A percentile compares a stretch with the other conserved stretches of the same genome.
Evolutionary conservation across 495 filamentous ascomycete species (phyloP).

Genomic region (Talaromyces proteolyticus): DNA sequence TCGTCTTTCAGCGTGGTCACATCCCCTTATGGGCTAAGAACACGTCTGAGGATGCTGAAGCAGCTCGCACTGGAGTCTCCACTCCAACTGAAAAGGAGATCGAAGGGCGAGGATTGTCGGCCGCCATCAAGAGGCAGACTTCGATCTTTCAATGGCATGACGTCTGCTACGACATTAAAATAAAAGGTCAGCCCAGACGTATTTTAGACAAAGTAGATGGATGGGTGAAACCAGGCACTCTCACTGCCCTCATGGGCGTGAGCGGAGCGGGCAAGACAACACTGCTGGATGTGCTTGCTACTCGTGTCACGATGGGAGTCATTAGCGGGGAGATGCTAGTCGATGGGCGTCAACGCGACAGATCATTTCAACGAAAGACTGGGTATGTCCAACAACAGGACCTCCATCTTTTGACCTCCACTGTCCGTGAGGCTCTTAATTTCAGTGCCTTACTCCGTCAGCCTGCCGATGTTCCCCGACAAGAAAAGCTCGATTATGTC

Average conservation of each 20-base stretch:
- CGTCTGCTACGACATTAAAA: conserved; percentile 65
- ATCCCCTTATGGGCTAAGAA: conserved; percentile 14
- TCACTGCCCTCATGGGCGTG: conserved; percentile 61
- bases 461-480: conserved; percentile 58
- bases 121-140: conserved; percentile 47
- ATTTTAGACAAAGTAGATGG: conserved; percentile 60
- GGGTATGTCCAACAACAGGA: conserved; percentile 97
- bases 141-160: conserved; percentile 80
- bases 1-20: conserved; percentile 43
- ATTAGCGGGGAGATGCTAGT: conserved; percentile 48
- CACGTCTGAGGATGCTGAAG: conserved; percentile 23
- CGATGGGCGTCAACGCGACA: conserved; percentile 52
- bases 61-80: conserved; percentile 30
- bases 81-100: conserved; percentile 20
- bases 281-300: conserved; percentile 55
- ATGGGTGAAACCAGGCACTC: conserved; percentile 59
- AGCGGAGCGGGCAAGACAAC: conserved; percentile 64
- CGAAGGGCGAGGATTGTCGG: conserved; percentile 18
- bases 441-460: conserved; percentile 86
- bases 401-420: conserved; percentile 79
- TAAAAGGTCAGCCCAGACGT: conserved; percentile 49
- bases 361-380: conserved; percentile 86
- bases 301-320: conserved; percentile 46
- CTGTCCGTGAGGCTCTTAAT: conserved; percentile 75
- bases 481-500: conserved; percentile 84